Conservation (phyloP, 1,284 basidiomycete genomes). For the Volvariella surrecta region DNA sequence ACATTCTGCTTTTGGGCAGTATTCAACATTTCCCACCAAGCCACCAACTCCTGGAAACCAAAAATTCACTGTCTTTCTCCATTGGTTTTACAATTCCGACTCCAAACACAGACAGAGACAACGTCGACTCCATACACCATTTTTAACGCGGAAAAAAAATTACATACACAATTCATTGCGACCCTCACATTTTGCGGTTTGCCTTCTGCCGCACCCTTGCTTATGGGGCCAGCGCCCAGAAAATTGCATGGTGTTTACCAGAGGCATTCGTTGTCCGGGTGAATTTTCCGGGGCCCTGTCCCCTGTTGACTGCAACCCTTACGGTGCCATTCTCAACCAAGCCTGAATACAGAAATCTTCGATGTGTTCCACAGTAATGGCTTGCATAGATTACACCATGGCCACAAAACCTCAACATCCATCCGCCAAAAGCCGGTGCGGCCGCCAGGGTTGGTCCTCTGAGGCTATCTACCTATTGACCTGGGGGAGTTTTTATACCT, state of each 20-base stretch:
- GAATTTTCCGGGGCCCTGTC: neutral
- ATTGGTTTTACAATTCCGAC: no score
- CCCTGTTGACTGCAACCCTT: neutral
- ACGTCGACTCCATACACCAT: no score
- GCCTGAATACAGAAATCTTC: neutral
- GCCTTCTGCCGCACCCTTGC: neutral
- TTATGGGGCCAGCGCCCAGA: neutral
- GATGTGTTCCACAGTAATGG: constrained; percentile 1
- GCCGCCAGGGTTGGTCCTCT: no score
- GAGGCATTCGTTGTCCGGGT: neutral
- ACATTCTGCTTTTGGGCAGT: no score
- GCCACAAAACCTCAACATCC: neutral
- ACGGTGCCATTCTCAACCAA: neutral
- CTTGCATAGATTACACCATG: neutral
- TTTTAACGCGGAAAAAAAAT: neutral
- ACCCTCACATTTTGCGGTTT: neutral
- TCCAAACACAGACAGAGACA: no score
- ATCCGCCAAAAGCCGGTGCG: neutral
- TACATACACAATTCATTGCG: neutral
- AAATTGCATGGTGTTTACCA: neutral
- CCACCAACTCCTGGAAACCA: no score
- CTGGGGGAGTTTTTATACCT: neutral
- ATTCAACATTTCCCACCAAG: no score
- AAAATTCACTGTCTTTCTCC: no score
- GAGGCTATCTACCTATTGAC: neutral